A percentile compares a stretch with the other conserved stretches of the same genome.
Conservation (phyloP, 177 flowering plant species). For the Tripterygium wilfordii region DNA sequence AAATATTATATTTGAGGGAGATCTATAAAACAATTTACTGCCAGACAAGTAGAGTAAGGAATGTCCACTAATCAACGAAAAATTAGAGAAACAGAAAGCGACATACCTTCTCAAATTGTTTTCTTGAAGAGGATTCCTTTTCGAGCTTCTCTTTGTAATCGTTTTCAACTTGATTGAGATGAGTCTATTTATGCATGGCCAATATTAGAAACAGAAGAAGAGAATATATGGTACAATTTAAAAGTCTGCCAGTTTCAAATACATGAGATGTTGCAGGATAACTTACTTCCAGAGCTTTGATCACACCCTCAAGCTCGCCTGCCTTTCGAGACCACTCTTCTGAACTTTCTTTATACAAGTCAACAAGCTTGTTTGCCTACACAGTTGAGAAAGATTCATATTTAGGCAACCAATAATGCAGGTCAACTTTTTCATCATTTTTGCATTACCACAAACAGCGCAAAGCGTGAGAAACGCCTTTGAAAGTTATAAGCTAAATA, state of each 20-base stretch:
- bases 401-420: not conserved
- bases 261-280: not conserved
- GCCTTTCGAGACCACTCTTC: conserved; percentile 98
- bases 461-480: too few species aligned
- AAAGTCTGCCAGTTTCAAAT: not conserved
- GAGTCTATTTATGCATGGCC: too few species aligned
- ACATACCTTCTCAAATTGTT: conserved; percentile 63
- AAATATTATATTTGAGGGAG: too few species aligned
- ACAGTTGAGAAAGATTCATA: not conserved
- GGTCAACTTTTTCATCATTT: too few species aligned
- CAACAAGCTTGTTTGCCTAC: conserved; percentile 75
- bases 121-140: conserved; percentile 50
- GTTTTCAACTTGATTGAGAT: conserved; percentile 68
- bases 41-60: too few species aligned
- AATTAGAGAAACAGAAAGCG: not conserved
- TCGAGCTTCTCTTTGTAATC: conserved; percentile 67
- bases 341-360: conserved; percentile 86
- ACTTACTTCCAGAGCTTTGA: conserved; percentile 85
- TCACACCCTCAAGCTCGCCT: conserved; percentile 93
- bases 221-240: not conserved
- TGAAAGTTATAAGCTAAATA: too few species aligned
- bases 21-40: too few species aligned
- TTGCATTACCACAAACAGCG: too few species aligned
- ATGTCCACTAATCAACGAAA: not conserved
- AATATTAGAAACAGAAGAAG: conserved; percentile 7